Evolutionary conservation across 2,329 filamentous ascomycete genomes (phyloP), one percentile per base, ranked within the genome.

Genomic region (Aspergillus floridensis): DNA sequence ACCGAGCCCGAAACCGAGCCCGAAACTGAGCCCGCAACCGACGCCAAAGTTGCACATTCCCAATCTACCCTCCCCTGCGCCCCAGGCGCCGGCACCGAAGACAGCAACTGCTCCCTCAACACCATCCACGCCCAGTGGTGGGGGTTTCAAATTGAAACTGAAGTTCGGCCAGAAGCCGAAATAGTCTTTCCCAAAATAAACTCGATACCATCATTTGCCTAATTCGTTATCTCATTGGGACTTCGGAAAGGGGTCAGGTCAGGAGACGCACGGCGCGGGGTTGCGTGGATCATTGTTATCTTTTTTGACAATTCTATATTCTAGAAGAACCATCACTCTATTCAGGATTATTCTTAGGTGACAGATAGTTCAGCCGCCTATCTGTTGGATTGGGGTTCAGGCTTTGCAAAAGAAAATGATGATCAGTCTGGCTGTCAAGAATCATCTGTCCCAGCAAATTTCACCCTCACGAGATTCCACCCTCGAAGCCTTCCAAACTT

Each of bases 131-230:
- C 72, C 71, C 32, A 70, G 69, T 47, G 70, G 70, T 24, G 71
- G 74, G 19, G 74, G 74, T 35, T 63, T 79, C 52, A 80, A 79
- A 63, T 64, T 80, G 19, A 80, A 79, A 65, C 63, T 78, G 54
- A 78, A 76, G 57, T 67, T 77, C 53, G 72, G 71, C 54, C 66
- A 69, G 49, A 69, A 71, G 61, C 63, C 66, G 47, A 72, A 74
- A 68, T 74, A 66, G 65, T 55, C 53, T 19, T 47, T n/a, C 31
- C 44, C 47, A 46, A 16, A 29, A 12, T 50, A 53, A 55, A 38
- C 29, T 55, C 31, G 53, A 55, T 55, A 55, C 53, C 53, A 55
- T 55, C 38, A 55, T 35, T 52, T 46, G 48, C 48, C 49, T 47
- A 52, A 49, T 51, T 48, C 44, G 41, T 56, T 58, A 60, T 59